Evolutionary conservation across 495 filamentous ascomycete species (phyloP).

Genomic region (Rostrohypoxylon terebratum): DNA sequence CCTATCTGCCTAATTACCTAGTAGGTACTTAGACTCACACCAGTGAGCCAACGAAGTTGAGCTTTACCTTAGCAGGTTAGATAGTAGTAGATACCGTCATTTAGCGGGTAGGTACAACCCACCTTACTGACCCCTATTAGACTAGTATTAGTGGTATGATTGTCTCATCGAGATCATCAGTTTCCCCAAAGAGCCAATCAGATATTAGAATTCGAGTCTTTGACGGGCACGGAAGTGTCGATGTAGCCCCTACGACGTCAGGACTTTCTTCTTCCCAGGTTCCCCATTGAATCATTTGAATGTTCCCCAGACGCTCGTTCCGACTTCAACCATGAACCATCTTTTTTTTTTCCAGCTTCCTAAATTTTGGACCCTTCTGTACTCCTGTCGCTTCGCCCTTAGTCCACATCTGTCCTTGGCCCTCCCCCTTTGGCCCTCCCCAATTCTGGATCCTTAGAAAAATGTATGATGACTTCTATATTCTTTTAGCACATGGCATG

Average conservation of each 20-base stretch:
- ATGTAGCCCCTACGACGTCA: constrained; percentile 49
- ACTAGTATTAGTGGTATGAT: constrained; percentile 27
- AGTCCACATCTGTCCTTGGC: constrained; percentile 8
- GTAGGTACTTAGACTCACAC: not conserved
- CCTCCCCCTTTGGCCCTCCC: not conserved
- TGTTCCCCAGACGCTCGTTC: constrained; percentile 2
- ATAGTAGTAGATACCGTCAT: constrained; percentile 28
- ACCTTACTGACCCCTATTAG: not conserved
- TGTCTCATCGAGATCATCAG: constrained; percentile 44
- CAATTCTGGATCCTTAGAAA: constrained; percentile 23
- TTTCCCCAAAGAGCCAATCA: constrained; percentile 28
- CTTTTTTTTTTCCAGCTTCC: not conserved
- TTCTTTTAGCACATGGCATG: constrained; percentile 39
- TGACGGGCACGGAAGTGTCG: constrained; percentile 9
- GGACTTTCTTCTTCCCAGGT: constrained; percentile 38
- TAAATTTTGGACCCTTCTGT: not conserved
- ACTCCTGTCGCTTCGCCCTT: not conserved
- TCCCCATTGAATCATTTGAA: no score
- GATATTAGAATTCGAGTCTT: constrained; percentile 19
- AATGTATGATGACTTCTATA: constrained; percentile 51
- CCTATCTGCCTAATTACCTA: not conserved
- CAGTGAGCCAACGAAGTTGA: not conserved
- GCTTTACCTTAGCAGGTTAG: constrained; percentile 16
- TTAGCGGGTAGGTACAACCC: not conserved
- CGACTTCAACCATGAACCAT: constrained; percentile 15